These are phyloP conservation scores for Cercospora sp. DNA, from an alignment of 2,329 filamentous ascomycete genomes.

Conservation along the genomic window DNA sequence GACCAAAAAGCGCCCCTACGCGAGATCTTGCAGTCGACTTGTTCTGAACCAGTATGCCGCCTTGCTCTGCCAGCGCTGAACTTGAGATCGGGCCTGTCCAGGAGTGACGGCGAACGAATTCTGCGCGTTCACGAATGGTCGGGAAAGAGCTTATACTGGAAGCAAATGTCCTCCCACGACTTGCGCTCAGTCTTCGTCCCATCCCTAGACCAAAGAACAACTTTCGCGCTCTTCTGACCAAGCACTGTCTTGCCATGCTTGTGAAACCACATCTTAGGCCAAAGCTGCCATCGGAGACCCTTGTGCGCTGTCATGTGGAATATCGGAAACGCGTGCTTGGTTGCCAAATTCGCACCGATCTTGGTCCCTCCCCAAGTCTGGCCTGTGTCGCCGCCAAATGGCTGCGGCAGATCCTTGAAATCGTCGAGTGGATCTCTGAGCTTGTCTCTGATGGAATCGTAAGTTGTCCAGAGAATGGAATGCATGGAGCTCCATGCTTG, in stretches of 20 bases:
- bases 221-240: not conserved
- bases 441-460: not conserved
- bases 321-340: not conserved
- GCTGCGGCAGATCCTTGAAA: not conserved
- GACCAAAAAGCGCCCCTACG: not conserved
- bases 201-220: not conserved
- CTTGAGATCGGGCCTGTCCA: not conserved
- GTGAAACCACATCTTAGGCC: not conserved
- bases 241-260: not conserved
- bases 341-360: not conserved
- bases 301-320: not conserved
- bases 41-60: not conserved
- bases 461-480: not conserved
- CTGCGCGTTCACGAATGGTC: not conserved
- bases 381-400: not conserved
- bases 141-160: not conserved
- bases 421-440: not conserved
- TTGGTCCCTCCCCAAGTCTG: not conserved
- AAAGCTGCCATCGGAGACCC: not conserved
- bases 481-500: not conserved
- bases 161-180: not conserved
- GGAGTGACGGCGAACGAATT: not conserved
- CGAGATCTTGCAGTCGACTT: not conserved
- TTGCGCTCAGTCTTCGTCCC: not conserved
- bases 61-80: not conserved